Base-by-base conservation (phyloP, 208 protist species). In the Trypanosoma theileri region DNA sequence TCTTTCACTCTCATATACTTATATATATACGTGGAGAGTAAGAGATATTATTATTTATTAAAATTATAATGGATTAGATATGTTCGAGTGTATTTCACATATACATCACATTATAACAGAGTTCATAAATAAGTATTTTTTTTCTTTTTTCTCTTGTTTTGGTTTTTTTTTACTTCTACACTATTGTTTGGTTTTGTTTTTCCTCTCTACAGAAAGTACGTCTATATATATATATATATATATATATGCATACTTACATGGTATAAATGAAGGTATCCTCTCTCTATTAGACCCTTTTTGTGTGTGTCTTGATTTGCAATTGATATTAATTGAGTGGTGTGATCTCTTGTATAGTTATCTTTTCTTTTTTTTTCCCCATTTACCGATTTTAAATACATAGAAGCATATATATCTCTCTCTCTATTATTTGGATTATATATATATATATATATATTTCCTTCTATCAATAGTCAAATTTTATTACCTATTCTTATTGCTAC, bases 71-170 rank as follows among this genome's bases (percentile, higher is more conserved):
- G 28, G 28, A 35, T 35, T 1, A 8, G 28, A 35, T 35, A 35
- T 35, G 4, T 35, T 35, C 6, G 28, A 6, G 28, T 35, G 28
- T 35, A 35, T 35, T 35, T 35, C 28, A 35, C 28, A 35, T 35
- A 35, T 35, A 6, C 28, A 35, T 35, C 28, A 6, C 28, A 35
- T 6, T 35, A 35, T 35, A 35, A 35, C 28, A 35, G 44, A 48
- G 10, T 48, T 52, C 46, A 22, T 11, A 26, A 8, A 52, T 31
- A 28, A 26, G 6, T 63, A 4, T 54, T 59, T 28, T 59, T 54
- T 31, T 58, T 64, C 0, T 66, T 31, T 22, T 68, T 53, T 62
- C 14, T 71, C 31, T 59, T 68, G 10, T 42, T 65, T 45, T 14
- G 41, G 12, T 45, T 12, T 45, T 14, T 14, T 45, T 45, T 14